Evolutionary conservation across 495 filamentous ascomycete genomes (phyloP).

Genomic region (Neurospora sp.): DNA sequence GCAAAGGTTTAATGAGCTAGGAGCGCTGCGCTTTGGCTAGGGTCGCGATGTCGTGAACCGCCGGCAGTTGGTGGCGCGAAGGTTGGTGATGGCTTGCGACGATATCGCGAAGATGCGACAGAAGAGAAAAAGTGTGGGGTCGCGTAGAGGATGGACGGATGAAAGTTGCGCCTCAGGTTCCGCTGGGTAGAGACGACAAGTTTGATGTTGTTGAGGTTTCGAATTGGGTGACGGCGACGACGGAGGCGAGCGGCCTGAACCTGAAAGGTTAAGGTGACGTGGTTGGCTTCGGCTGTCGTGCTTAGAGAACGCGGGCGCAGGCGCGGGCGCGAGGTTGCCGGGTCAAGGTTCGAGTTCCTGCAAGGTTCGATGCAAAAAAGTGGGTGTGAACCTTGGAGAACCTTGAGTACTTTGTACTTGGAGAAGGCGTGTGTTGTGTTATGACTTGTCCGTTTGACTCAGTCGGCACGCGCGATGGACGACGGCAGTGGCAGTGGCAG

Average conservation of each 20-base stretch:
- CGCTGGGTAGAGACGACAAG: background rate
- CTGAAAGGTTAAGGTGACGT: background rate
- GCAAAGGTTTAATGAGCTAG: background rate
- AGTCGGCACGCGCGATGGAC: background rate
- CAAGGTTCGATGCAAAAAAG: background rate
- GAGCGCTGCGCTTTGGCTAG: background rate
- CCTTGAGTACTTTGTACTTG: background rate
- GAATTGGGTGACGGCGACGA: background rate
- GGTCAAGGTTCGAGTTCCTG: background rate
- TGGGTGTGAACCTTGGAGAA: background rate
- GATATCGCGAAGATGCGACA: background rate
- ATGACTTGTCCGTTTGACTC: background rate
- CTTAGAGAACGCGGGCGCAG: background rate
- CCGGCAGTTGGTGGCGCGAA: background rate
- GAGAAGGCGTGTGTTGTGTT: background rate
- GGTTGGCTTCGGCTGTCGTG: background rate
- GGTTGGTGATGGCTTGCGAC: background rate
- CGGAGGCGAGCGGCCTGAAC: background rate
- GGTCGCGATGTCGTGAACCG: background rate
- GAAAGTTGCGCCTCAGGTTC: background rate
- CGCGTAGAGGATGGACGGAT: background rate
- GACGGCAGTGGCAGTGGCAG: background rate
- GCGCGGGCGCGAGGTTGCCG: background rate
- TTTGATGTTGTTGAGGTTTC: background rate
- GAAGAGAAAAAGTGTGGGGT: background rate